Conservation (phyloP, 768 basidiomycete genomes). For the Auriscalpium orientale region DNA sequence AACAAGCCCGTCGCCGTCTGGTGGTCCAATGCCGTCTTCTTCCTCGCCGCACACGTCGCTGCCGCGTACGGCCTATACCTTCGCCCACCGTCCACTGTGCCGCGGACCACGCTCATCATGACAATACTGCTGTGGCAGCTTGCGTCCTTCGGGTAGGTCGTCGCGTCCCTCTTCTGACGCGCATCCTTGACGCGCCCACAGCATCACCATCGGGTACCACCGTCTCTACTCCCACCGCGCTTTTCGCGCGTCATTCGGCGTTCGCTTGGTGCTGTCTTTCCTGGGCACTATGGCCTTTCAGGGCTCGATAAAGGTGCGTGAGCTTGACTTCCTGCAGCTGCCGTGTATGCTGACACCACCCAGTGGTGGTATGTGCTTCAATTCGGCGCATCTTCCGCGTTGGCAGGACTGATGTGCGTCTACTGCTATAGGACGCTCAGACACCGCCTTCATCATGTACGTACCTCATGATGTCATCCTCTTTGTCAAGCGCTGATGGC, state of each 20-base stretch:
- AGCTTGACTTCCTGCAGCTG: neutral
- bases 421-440: slow-evolving; percentile 57
- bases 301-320: slow-evolving; percentile 63
- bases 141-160: slow-evolving; percentile 57
- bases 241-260: slow-evolving; percentile 48
- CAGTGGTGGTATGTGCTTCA: slow-evolving; percentile 14
- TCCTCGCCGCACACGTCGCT: slow-evolving; percentile 48
- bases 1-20: slow-evolving; percentile 32
- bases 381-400: neutral
- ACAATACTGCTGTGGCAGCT: slow-evolving; percentile 59
- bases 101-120: slow-evolving; percentile 41
- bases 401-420: slow-evolving; percentile 40
- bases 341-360: neutral
- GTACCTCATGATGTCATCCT: slow-evolving; percentile 13
- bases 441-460: slow-evolving; percentile 69
- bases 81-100: slow-evolving; percentile 39
- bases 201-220: slow-evolving; percentile 73
- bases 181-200: slow-evolving; percentile 16
- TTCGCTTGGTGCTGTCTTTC: slow-evolving; percentile 52
- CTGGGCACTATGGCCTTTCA: slow-evolving; percentile 72
- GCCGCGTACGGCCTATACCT: slow-evolving; percentile 44
- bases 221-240: slow-evolving; percentile 72
- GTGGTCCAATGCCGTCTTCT: slow-evolving; percentile 59
- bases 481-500: neutral
- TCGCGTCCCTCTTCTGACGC: neutral